phyloP scores from a whole-genome alignment of 2,329 filamentous ascomycete species.

The Geoglossum cookeanum region DNA sequence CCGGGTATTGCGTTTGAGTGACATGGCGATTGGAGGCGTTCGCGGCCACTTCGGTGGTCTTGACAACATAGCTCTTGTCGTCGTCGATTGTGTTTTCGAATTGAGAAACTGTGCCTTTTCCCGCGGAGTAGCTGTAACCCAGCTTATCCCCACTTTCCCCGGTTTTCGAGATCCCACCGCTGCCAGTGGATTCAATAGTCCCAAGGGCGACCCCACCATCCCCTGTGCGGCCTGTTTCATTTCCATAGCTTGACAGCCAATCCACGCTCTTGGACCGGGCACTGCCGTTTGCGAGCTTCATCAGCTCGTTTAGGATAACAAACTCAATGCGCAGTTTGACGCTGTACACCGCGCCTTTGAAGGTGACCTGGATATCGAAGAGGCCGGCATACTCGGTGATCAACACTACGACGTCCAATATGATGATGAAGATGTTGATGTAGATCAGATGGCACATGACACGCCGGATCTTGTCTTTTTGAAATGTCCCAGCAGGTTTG shows the following conservation, averaged over 20 bases:
- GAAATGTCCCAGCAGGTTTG: constrained; percentile 1
- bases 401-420: constrained; percentile 10
- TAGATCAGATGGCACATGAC: constrained; percentile 13
- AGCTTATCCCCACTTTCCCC: not conserved
- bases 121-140: not conserved
- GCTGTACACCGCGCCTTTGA: constrained; percentile 6
- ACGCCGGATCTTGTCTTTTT: constrained; percentile 8
- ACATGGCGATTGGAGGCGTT: not conserved
- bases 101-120: not conserved
- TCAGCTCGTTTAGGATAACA: constrained; percentile 11
- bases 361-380: constrained; percentile 10
- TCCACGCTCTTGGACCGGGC: not conserved
- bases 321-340: constrained; percentile 12
- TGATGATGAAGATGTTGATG: constrained; percentile 13
- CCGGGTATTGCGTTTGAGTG: too few relatives aligned
- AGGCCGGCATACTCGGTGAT: constrained; percentile 7
- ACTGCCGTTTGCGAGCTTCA: not conserved
- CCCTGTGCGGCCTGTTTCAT: not conserved
- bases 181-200: not conserved
- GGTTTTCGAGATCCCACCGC: too few relatives aligned
- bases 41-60: not conserved
- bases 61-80: not conserved
- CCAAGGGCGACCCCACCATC: not conserved
- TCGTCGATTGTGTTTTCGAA: not conserved
- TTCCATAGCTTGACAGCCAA: not conserved